Evolutionary conservation across 306 rosid genomes (phyloP).

Genomic region (Fragaria nilgerrensis): DNA sequence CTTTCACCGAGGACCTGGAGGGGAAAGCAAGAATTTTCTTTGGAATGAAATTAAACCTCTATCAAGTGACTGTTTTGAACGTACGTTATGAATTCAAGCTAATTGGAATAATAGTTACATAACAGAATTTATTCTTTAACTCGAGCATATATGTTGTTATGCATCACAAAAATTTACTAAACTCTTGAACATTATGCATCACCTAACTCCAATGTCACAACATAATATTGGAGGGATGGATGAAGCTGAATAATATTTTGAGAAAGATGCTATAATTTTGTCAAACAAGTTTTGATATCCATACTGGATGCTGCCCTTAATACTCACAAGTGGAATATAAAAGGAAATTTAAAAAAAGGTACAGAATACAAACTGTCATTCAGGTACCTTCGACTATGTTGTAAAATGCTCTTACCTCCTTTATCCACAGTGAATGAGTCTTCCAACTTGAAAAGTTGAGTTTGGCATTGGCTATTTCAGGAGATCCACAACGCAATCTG

Average conservation of each 20-base stretch:
- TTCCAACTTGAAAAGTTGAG: conserved; percentile 50
- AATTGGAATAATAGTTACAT: neutral
- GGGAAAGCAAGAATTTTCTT: neutral
- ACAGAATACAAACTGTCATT: neutral
- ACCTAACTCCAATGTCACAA: neutral
- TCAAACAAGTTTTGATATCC: neutral
- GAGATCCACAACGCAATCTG: conserved; percentile 85
- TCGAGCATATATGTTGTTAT: neutral
- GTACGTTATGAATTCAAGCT: neutral
- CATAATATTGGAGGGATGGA: neutral
- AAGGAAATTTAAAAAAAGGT: neutral
- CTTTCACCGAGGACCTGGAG: neutral
- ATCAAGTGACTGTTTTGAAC: neutral
- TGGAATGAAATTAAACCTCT: neutral
- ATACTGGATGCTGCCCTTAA: neutral
- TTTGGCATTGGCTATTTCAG: conserved; percentile 68
- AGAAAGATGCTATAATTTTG: neutral
- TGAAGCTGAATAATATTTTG: neutral
- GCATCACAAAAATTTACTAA: neutral
- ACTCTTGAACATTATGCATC: neutral
- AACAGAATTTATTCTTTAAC: neutral
- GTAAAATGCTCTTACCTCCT: conserved; percentile 46
- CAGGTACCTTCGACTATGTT: neutral
- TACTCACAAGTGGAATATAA: neutral
- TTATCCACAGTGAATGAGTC: conserved; percentile 61